Conservation (phyloP, 2,329 filamentous ascomycete species). For the Cryphonectria parasitica region DNA sequence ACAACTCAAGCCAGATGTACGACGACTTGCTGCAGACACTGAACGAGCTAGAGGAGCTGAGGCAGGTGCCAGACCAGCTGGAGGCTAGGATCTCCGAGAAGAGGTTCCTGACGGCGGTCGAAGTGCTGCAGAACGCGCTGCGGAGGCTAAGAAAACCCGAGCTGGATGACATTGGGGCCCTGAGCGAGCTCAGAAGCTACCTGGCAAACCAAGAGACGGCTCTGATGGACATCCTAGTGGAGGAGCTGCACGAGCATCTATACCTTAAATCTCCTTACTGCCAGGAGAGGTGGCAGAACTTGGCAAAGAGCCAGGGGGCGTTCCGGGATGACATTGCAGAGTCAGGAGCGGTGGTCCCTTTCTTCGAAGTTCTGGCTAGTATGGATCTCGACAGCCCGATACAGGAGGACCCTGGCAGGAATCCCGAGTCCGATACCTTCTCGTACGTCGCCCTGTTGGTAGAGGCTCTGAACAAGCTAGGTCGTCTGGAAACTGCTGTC, state of each 20-base stretch:
- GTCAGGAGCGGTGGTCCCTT: conserved; percentile 52
- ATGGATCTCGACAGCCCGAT: conserved; percentile 66
- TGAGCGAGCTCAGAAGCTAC: conserved; percentile 84
- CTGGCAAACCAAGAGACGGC: conserved; percentile 91
- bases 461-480: conserved; percentile 88
- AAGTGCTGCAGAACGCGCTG: conserved; percentile 85
- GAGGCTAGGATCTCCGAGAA: conserved; percentile 97
- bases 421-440: conserved; percentile 94
- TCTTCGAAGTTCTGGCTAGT: conserved; percentile 62
- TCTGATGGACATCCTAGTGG: conserved; percentile 92
- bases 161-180: conserved; percentile 86
- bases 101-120: conserved; percentile 88
- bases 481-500: conserved; percentile 81
- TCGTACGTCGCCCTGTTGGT: conserved; percentile 87
- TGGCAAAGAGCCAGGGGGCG: conserved; percentile 67
- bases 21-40: conserved; percentile 86
- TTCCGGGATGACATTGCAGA: conserved; percentile 54
- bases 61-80: conserved; percentile 86
- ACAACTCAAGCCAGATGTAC: conserved; percentile 85
- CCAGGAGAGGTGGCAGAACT: conserved; percentile 89
- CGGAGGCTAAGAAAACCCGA: conserved; percentile 84
- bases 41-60: conserved; percentile 83
- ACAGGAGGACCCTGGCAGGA: conserved; percentile 86
- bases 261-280: conserved; percentile 98
- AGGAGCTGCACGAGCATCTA: conserved; percentile 94